Evolutionary conservation across 2,329 filamentous ascomycete species (phyloP).

Genomic region (Zalaria obscura): DNA sequence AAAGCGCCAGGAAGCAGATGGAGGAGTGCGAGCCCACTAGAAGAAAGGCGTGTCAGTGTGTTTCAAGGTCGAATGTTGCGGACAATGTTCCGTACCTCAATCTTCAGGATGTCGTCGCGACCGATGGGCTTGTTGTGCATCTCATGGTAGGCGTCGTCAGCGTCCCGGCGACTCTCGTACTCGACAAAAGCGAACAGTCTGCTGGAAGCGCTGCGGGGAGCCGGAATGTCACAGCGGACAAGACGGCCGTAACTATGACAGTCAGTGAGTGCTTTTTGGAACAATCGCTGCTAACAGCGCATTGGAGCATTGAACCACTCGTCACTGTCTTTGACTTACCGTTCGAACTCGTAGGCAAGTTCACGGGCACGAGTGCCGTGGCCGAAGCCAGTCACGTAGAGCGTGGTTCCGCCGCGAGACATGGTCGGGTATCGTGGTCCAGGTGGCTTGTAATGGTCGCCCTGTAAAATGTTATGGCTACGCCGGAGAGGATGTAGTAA

Average conservation of each 20-base stretch:
- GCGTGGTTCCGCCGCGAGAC: constrained; percentile 69
- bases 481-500: no score
- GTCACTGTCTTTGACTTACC: constrained; percentile 56
- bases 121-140: constrained; percentile 99
- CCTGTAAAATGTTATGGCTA: no score
- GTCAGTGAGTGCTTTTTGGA: not conserved
- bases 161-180: constrained; percentile 95
- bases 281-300: constrained; percentile 1
- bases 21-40: constrained; percentile 95
- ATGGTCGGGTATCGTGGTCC: not conserved
- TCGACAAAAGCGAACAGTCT: constrained; percentile 99
- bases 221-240: constrained; percentile 95
- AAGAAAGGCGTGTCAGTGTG: constrained; percentile 1
- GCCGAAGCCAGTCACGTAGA: constrained; percentile 98
- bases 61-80: not conserved
- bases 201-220: constrained; percentile 82
- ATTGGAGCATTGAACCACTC: constrained; percentile 1
- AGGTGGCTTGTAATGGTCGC: no score
- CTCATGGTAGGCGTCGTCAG: constrained; percentile 97
- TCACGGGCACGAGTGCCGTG: constrained; percentile 97
- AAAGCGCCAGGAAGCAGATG: constrained; percentile 96
- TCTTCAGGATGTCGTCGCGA: constrained; percentile 90
- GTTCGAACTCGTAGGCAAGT: constrained; percentile 99
- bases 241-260: constrained; percentile 77
- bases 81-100: constrained; percentile 54